A percentile compares a stretch with the other conserved stretches of the same genome.
phyloP scores from a whole-genome alignment of 768 basidiomycete genomes.

The Mycena belliarum region DNA sequence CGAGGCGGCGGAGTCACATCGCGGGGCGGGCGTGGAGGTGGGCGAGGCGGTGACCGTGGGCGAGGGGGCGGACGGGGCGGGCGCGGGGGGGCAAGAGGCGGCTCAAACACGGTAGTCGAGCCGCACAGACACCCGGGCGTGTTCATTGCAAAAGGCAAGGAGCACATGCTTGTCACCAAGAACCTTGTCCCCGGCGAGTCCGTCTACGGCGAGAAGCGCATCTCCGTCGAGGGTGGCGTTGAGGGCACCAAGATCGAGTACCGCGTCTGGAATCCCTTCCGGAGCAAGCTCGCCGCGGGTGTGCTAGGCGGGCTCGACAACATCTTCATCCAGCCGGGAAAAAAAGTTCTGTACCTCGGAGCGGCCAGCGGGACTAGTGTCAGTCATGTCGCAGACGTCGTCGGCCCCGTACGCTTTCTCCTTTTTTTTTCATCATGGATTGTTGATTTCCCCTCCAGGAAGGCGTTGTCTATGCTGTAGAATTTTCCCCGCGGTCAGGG shows the following conservation, averaged over 20 bases:
- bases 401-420: constrained; percentile 76
- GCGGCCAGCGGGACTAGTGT: constrained; percentile 98
- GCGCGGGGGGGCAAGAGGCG: constrained; percentile 75
- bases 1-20: constrained; percentile 34
- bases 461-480: constrained; percentile 96
- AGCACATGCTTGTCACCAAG: constrained; percentile 94
- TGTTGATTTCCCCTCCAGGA: constrained; percentile 52
- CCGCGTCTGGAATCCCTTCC: constrained; percentile 99
- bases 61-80: constrained; percentile 61
- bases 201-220: constrained; percentile 98
- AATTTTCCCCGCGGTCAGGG: constrained; percentile 95
- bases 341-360: constrained; percentile 96
- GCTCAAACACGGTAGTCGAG: constrained; percentile 88
- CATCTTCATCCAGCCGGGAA: constrained; percentile 90
- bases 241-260: constrained; percentile 92
- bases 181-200: constrained; percentile 97
- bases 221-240: constrained; percentile 75
- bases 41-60: constrained; percentile 46
- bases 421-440: neutral
- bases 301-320: constrained; percentile 93
- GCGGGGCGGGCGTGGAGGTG: constrained; percentile 35
- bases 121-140: constrained; percentile 94
- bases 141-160: constrained; percentile 97
- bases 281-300: constrained; percentile 94
- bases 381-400: constrained; percentile 98